phyloP scores from a whole-genome alignment of 768 basidiomycete species.

The Gautieria morchelliformis region DNA sequence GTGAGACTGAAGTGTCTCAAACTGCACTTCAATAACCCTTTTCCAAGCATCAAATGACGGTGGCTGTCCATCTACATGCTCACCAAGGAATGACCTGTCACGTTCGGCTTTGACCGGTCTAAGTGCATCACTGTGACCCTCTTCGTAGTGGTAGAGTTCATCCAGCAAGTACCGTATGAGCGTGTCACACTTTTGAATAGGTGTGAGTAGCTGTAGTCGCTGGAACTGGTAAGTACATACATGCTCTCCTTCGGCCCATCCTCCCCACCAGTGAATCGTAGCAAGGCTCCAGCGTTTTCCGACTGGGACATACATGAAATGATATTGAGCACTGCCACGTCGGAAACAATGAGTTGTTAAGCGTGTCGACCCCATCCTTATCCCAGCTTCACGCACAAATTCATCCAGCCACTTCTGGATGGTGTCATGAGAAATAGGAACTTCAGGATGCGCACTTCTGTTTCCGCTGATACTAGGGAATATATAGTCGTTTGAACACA shows the following conservation, averaged over 20 bases:
- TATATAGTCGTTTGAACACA: conserved; percentile 20
- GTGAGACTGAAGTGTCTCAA: too few species aligned
- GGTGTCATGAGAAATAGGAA: too few species aligned
- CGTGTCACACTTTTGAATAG: conserved; percentile 7
- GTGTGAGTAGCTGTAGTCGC: background rate
- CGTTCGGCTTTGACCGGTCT: background rate
- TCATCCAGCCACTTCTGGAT: too few species aligned
- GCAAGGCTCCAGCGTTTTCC: too few species aligned
- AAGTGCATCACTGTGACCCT: conserved; percentile 15
- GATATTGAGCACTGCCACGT: conserved; percentile 1
- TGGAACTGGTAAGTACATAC: background rate
- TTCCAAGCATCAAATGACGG: too few species aligned
- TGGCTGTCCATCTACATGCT: too few species aligned
- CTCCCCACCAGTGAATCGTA: too few species aligned
- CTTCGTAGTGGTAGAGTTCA: conserved; percentile 18
- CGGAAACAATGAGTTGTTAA: conserved; percentile 15
- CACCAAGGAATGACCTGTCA: too few species aligned
- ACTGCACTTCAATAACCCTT: too few species aligned
- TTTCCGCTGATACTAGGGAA: conserved; percentile 23
- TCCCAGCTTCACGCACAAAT: conserved; percentile 13
- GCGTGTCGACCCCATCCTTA: conserved; percentile 14
- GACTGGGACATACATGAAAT: conserved; percentile 20
- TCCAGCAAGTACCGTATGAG: conserved; percentile 24
- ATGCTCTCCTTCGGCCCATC: conserved; percentile 7
- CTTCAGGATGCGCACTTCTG: conserved; percentile 21